These are phyloP conservation scores for Ascochyta clinopodiicola DNA, from an alignment of 2,329 filamentous ascomycete genomes.

Conservation along the genomic window DNA sequence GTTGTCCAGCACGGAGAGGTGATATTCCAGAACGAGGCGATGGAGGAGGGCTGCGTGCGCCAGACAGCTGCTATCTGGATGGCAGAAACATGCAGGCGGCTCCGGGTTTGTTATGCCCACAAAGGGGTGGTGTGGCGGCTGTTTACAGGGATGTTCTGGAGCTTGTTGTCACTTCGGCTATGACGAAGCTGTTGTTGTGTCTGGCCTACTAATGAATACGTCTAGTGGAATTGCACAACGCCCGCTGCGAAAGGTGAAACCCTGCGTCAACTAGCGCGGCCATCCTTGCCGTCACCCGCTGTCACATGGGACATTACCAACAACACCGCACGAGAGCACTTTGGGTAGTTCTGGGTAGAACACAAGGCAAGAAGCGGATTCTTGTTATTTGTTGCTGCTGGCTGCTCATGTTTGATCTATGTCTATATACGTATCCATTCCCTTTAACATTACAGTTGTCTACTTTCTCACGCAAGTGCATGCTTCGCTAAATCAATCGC, in stretches of 20 bases:
- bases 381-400: neutral
- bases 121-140: constrained; percentile 12
- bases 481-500: constrained; percentile 2
- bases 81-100: constrained; percentile 40
- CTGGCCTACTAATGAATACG: too few species aligned
- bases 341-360: neutral
- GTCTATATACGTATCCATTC: constrained; percentile 5
- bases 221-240: neutral
- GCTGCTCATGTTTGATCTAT: neutral
- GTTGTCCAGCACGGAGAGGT: constrained; percentile 69
- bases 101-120: constrained; percentile 14
- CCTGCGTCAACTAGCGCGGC: constrained; percentile 18
- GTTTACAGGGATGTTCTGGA: constrained; percentile 23
- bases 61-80: constrained; percentile 42
- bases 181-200: constrained; percentile 6
- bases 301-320: constrained; percentile 8
- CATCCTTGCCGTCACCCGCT: constrained; percentile 12
- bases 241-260: constrained; percentile 10
- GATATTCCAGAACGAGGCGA: constrained; percentile 55
- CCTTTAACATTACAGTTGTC: neutral
- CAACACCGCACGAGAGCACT: neutral
- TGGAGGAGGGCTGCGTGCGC: constrained; percentile 32
- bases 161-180: constrained; percentile 31
- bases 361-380: neutral
- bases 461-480: neutral